phyloP scores from a whole-genome alignment of 331 rosid genomes.

The Erythrophleum ivorense region DNA sequence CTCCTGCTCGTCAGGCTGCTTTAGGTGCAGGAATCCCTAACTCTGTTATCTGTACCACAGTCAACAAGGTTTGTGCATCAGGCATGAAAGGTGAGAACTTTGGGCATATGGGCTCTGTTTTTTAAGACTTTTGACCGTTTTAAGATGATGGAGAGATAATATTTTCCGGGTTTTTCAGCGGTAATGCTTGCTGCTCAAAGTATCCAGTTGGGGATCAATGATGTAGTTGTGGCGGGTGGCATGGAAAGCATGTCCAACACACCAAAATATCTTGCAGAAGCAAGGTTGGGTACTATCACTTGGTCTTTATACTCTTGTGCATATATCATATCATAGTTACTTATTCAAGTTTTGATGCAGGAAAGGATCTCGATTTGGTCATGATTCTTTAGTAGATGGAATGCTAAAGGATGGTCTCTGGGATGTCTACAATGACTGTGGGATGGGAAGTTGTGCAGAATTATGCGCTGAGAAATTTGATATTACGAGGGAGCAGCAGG shows the following conservation, averaged over 20 bases:
- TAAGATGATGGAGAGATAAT: not conserved
- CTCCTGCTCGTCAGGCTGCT: slow-evolving; percentile 98
- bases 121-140: slow-evolving; percentile 3
- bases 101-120: not conserved
- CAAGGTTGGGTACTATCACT: no score
- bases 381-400: slow-evolving; percentile 92
- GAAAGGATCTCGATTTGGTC: slow-evolving; percentile 96
- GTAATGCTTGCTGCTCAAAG: slow-evolving; percentile 91
- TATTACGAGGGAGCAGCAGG: slow-evolving; percentile 86
- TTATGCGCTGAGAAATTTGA: slow-evolving; percentile 82
- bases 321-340: no score
- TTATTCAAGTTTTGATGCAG: slow-evolving; percentile 51
- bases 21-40: slow-evolving; percentile 89
- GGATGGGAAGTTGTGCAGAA: slow-evolving; percentile 95
- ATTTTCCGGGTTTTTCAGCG: slow-evolving; percentile 60
- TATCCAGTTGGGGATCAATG: slow-evolving; percentile 87
- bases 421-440: slow-evolving; percentile 85
- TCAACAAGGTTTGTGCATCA: slow-evolving; percentile 96
- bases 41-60: slow-evolving; percentile 78
- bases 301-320: no score
- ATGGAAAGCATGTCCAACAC: slow-evolving; percentile 95
- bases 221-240: slow-evolving; percentile 95
- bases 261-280: slow-evolving; percentile 89
- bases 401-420: slow-evolving; percentile 92
- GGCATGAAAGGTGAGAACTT: slow-evolving; percentile 81